phyloP scores from a whole-genome alignment of 2,329 filamentous ascomycete species.

The Rutstroemia sp. region DNA sequence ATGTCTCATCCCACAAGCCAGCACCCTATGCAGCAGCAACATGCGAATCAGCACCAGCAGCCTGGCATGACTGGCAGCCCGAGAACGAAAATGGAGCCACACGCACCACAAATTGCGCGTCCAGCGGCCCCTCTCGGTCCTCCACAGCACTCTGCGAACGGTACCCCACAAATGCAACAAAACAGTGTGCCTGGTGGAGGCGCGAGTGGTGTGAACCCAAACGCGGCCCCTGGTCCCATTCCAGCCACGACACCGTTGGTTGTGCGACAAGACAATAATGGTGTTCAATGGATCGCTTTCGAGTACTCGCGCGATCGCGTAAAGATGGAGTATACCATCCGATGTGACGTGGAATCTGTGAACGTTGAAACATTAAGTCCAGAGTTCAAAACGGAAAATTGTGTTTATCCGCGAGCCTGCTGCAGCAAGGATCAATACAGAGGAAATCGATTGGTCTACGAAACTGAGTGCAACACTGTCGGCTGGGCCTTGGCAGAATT shows the following conservation, averaged over 20 bases:
- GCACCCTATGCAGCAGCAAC: conserved; percentile 52
- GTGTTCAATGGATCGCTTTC: conserved; percentile 97
- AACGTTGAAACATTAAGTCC: conserved; percentile 76
- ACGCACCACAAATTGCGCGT: conserved; percentile 56
- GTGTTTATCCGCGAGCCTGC: conserved; percentile 92
- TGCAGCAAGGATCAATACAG: conserved; percentile 94
- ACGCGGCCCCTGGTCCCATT: conserved; percentile 90
- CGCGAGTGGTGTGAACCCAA: conserved; percentile 66
- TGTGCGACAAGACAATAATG: conserved; percentile 89
- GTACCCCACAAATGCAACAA: conserved; percentile 35
- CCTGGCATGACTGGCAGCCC: conserved; percentile 56
- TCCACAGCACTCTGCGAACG: conserved; percentile 33
- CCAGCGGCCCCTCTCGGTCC: conserved; percentile 44
- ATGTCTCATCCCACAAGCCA: conserved; percentile 52
- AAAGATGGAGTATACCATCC: conserved; percentile 99
- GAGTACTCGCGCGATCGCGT: conserved; percentile 95
- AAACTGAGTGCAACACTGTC: conserved; percentile 98
- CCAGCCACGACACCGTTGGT: conserved; percentile 93
- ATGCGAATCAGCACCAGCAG: conserved; percentile 44
- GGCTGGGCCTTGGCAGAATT: conserved; percentile 96
- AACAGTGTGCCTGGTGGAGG: conserved; percentile 32
- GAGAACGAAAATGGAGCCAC: conserved; percentile 55
- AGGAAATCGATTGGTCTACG: conserved; percentile 90
- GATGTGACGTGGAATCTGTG: conserved; percentile 95
- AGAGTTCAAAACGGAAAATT: conserved; percentile 98